A percentile compares a stretch with the other conserved stretches of the same genome.
phyloP scores from a whole-genome alignment of 108 stramenopile genomes.

The Cylindrotheca fusiformis region DNA sequence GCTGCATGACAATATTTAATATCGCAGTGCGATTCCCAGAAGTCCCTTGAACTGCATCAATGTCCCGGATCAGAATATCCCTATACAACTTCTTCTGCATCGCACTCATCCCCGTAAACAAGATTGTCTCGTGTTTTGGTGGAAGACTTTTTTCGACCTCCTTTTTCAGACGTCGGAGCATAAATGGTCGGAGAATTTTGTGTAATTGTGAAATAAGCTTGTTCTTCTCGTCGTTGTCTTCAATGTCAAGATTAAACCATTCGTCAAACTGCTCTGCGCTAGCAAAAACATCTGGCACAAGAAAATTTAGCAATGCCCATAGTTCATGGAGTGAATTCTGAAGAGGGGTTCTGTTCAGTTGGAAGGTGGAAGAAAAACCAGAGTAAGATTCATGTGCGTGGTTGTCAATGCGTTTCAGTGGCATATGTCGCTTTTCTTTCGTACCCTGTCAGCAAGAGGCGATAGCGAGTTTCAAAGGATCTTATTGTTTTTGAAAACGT shows the following conservation, averaged over 20 bases:
- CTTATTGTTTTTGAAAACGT: slow-evolving; percentile 88
- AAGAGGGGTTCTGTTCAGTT: slow-evolving; percentile 77
- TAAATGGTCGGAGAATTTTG: slow-evolving; percentile 96
- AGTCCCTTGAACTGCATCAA: slow-evolving; percentile 73
- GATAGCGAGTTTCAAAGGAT: slow-evolving; percentile 84
- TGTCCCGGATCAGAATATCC: slow-evolving; percentile 84
- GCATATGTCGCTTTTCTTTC: neutral
- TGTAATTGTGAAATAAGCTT: slow-evolving; percentile 94
- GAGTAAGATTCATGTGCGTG: neutral
- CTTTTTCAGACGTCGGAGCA: slow-evolving; percentile 95
- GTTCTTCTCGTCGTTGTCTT: slow-evolving; percentile 87
- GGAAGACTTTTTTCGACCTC: slow-evolving; percentile 90
- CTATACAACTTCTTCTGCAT: slow-evolving; percentile 94
- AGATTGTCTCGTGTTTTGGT: slow-evolving; percentile 88
- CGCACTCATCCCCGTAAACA: slow-evolving; percentile 87
- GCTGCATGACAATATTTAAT: slow-evolving; percentile 98
- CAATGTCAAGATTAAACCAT: slow-evolving; percentile 91
- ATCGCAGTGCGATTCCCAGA: slow-evolving; percentile 73
- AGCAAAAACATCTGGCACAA: slow-evolving; percentile 85
- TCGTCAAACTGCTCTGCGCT: slow-evolving; percentile 93
- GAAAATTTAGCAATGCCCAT: slow-evolving; percentile 80
- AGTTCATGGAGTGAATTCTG: slow-evolving; percentile 98
- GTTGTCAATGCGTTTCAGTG: neutral
- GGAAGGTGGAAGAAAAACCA: neutral
- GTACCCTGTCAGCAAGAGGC: slow-evolving; percentile 93